A percentile compares a stretch with the other conserved stretches of the same genome.
These are phyloP conservation scores for Euphorbia celastroides DNA, from an alignment of 441 rosid genomes.

Conservation along the genomic window DNA sequence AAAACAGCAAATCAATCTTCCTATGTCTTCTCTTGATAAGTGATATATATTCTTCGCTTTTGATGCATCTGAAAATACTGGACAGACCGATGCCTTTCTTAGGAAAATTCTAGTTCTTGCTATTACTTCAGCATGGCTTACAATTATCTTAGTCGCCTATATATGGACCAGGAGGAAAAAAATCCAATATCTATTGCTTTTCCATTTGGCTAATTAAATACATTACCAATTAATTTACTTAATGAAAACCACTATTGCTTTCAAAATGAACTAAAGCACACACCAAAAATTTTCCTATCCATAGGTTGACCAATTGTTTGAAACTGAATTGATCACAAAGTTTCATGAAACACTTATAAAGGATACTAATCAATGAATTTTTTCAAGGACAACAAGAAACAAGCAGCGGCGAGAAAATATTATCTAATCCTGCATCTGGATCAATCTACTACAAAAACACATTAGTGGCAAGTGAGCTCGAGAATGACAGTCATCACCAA, in stretches of 20 bases:
- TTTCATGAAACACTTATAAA: neutral
- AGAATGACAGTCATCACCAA: neutral
- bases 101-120: neutral
- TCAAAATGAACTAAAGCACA: no score
- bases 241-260: no score
- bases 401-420: neutral
- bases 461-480: conserved; percentile 4
- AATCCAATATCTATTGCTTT: neutral
- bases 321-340: no score
- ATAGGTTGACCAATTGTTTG: no score
- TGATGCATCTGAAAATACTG: neutral
- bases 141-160: neutral
- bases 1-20: neutral
- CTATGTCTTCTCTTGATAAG: neutral
- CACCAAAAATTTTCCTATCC: no score
- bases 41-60: neutral
- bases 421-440: neutral
- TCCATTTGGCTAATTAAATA: neutral
- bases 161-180: neutral
- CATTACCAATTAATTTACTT: neutral
- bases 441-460: neutral
- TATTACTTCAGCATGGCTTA: neutral
- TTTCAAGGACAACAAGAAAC: neutral
- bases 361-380: neutral
- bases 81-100: neutral